Evolutionary conservation across 2,329 filamentous ascomycete genomes (phyloP), one percentile per base, ranked within the genome.

Genomic region (Colletotrichum sp.): DNA sequence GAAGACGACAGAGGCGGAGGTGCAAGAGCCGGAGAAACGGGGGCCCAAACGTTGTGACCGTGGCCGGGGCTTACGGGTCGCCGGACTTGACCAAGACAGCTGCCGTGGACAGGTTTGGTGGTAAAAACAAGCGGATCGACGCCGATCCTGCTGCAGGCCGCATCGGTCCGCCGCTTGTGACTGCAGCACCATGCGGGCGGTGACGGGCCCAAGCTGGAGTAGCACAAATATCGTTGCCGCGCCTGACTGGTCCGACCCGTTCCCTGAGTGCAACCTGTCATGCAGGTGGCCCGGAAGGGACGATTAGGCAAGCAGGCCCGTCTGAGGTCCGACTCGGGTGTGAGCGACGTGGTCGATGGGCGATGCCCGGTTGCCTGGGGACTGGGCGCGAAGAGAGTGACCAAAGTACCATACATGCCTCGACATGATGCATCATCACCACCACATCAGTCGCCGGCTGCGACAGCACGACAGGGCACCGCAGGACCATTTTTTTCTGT

Each of bases 81-180:
- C 57, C 69, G 73, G 69, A 55, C 63, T 32, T 72, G 44, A 25
- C 61, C 44, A 19, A 30, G 36, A 67, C 69, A 57, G 72, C 30
- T 75, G 68, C 68, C 72, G 72, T 67, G 68, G 36, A 72, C 72
- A 72, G 68, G 55, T 39, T 61, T 75, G 61, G 32, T 72, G 48
- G 72, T 63, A 28, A 68, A 73, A 72, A 74, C 61, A 70, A 77
- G 60, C 76, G 74, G 74, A 77, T 77, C 74, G 75, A 75, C 74
- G 65, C 68, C 74, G 76, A 77, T 77, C 74, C 76, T 77, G 76
- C 76, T 76, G 74, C 76, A 77, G 77, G 67, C 75, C 74, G 77
- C 77, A 77, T 74, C 74, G 74, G 71, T 75, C 74, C 71, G 76
- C 76, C 66, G 76, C 74, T 70, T 75, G 68, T 77, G 76, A 75